Conservation (phyloP, 371 early-diverging fungal species). For the Actinomortierella ambigua region DNA sequence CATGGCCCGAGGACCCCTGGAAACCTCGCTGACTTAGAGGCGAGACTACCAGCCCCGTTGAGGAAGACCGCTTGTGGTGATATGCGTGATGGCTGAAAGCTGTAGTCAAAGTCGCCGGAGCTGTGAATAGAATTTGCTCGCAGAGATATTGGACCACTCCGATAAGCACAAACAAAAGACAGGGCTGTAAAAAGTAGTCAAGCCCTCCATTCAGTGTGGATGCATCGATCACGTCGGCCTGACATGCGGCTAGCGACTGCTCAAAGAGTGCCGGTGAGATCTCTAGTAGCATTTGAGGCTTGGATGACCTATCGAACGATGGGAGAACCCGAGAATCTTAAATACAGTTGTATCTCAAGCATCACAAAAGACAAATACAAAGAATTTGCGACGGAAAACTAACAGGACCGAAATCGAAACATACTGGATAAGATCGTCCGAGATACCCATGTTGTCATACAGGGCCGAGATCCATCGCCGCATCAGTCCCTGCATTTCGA, state of each 20-base stretch:
- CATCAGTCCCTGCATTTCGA: slow-evolving; percentile 43
- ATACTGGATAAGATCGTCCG: slow-evolving; percentile 44
- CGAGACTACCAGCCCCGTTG: slow-evolving; percentile 19
- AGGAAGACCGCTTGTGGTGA: neutral
- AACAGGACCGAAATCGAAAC: neutral
- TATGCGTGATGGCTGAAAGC: neutral
- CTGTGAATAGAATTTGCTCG: slow-evolving; percentile 38
- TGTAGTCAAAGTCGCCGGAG: slow-evolving; percentile 7
- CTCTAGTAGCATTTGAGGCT: slow-evolving; percentile 42
- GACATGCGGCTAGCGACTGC: slow-evolving; percentile 45
- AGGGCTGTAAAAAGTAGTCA: slow-evolving; percentile 43
- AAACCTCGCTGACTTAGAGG: slow-evolving; percentile 25
- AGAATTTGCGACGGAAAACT: no score
- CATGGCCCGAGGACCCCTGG: neutral
- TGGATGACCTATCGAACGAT: slow-evolving; percentile 22
- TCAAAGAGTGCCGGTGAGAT: slow-evolving; percentile 44
- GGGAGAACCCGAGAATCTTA: no score
- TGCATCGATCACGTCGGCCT: slow-evolving; percentile 38
- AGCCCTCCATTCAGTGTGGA: slow-evolving; percentile 34
- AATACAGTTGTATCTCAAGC: no score
- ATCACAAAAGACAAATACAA: no score
- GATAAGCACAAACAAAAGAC: slow-evolving; percentile 36
- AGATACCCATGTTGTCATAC: slow-evolving; percentile 45
- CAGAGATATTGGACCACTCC: slow-evolving; percentile 45
- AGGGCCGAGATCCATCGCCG: slow-evolving; percentile 40